phyloP scores from a whole-genome alignment of 73 alveolate genomes.

The Effrenium voratum region DNA sequence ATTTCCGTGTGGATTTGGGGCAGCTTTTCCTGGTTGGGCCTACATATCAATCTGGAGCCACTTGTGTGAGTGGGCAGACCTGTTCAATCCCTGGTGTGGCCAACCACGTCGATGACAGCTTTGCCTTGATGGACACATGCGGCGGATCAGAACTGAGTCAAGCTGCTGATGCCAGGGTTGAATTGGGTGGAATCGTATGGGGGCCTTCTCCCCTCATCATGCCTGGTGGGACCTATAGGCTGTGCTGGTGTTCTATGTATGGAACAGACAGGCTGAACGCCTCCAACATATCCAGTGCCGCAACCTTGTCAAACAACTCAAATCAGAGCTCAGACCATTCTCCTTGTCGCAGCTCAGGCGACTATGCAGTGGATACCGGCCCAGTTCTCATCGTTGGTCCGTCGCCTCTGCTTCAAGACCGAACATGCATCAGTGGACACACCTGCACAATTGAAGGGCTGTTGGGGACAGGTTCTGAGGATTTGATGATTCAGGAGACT shows the following conservation, averaged over 20 bases:
- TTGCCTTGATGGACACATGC: background rate
- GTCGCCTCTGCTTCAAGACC: background rate
- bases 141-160: background rate
- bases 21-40: constrained; percentile 12
- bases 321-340: background rate
- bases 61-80: constrained; percentile 1
- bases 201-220: background rate
- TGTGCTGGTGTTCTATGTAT: background rate
- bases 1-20: background rate
- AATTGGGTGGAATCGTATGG: background rate
- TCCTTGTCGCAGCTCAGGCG: background rate
- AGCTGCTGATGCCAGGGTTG: background rate
- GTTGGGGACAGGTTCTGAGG: background rate
- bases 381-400: background rate
- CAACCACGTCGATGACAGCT: background rate
- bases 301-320: background rate
- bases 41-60: background rate
- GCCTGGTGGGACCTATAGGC: background rate
- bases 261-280: background rate
- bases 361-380: background rate
- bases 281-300: background rate
- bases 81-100: background rate
- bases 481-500: background rate
- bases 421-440: background rate
- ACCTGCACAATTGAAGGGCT: background rate